Evolutionary conservation across 2,329 filamentous ascomycete species (phyloP), one percentile per base, ranked within the genome.

Genomic region (Harringtonia aguacate): DNA sequence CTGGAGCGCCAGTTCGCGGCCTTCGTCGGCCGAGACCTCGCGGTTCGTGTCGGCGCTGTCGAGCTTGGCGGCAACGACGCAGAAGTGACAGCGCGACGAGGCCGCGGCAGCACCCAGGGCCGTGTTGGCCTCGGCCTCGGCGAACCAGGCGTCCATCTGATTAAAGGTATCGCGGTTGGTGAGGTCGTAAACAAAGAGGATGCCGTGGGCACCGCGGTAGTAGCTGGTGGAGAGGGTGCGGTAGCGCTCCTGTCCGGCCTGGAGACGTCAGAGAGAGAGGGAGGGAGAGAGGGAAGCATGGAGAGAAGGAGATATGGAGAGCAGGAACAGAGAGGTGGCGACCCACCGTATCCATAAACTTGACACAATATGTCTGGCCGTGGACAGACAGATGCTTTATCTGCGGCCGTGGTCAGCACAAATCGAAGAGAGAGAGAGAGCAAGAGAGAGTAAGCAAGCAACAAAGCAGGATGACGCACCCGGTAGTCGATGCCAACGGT

Each of bases 401-500:
- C 70, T 74, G 24, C 8, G 14, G 12, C 24, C 3, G 4, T 15
- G 7, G 20, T 12, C 18, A 15, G 10, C 18, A 22, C 30, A 17
- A 20, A 24, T 18, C 13, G n/a, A 17, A 15, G 7, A 10, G 28
- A 13, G 18, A 21, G n/a, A 24, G 18, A 37, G 3, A 18, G 9
- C 27, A 39, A 31, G 4, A 37, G 17, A 18, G 14, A 36, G 22
- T n/a, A n/a, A n/a, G n/a, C n/a, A n/a, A n/a, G n/a, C n/a, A n/a
- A n/a, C n/a, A n/a, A n/a, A 39, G 17, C 33, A 36, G 41, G 7
- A 22, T 39, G 36, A 38, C 56, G 46, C 43, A 74, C 71, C 59
- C 73, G 72, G 57, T 72, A 75, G 53, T 77, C 73, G 47, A 76
- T 72, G 27, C 72, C 73, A 49, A 76, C 75, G 3, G 73, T 76